Conservation (phyloP, 768 basidiomycete genomes). For the Leccinum fibrillosum region DNA sequence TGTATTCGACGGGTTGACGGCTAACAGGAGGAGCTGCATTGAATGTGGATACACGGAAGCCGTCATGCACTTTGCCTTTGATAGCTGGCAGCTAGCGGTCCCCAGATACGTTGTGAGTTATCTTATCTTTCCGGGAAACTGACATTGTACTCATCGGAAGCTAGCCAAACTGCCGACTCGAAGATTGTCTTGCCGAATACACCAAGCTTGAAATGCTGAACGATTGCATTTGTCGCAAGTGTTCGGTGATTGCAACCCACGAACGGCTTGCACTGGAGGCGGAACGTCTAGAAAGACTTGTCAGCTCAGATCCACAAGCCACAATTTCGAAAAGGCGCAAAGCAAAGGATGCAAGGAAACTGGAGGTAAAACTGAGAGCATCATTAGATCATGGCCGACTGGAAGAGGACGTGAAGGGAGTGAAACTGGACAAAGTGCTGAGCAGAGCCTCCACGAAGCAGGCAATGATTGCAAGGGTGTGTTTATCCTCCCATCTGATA, state of each 20-base stretch:
- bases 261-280: slow-evolving; percentile 60
- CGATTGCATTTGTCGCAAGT: slow-evolving; percentile 93
- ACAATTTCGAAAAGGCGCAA: slow-evolving; percentile 74
- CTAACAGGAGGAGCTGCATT: slow-evolving; percentile 84
- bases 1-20: slow-evolving; percentile 88
- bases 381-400: slow-evolving; percentile 73
- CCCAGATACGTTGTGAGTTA: slow-evolving; percentile 59
- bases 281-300: slow-evolving; percentile 45
- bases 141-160: slow-evolving; percentile 7
- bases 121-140: slow-evolving; percentile 16
- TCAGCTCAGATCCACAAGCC: slow-evolving; percentile 37
- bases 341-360: slow-evolving; percentile 64
- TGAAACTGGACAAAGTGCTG: slow-evolving; percentile 74
- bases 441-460: slow-evolving; percentile 81
- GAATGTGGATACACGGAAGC: slow-evolving; percentile 92
- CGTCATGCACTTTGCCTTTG: slow-evolving; percentile 87
- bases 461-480: slow-evolving; percentile 87
- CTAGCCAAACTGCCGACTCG: slow-evolving; percentile 64
- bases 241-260: slow-evolving; percentile 80
- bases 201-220: slow-evolving; percentile 82
- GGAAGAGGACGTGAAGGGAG: slow-evolving; percentile 80
- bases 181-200: slow-evolving; percentile 86
- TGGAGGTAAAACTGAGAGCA: slow-evolving; percentile 56
- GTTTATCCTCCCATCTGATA: neutral
- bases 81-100: slow-evolving; percentile 78